Evolutionary conservation across 148 eudicot genomes (phyloP), one percentile per base, ranked within the genome.

Genomic region (Chenopodium album): DNA sequence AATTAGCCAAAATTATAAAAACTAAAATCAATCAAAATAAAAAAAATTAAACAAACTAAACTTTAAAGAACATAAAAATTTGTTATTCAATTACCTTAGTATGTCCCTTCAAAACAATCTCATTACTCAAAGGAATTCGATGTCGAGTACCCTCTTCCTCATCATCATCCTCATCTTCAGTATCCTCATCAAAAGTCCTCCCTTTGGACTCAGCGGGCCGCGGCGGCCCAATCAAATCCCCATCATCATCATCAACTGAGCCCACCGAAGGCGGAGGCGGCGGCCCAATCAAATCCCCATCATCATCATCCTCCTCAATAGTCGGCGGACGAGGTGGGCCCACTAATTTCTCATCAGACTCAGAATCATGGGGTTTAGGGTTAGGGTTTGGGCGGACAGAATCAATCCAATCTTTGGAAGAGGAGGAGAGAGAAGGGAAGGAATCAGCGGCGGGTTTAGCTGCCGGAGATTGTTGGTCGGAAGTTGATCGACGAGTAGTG

Each of bases 81-180:
- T 19, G 7, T 4, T 9, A 9, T 6, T 20, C 6, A 12, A 44
- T 28, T 83, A 95, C 98, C 96, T 95, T 95, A 63, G 83, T 88
- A 77, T 93, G 98, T 29, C 98, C 98, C 86, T 95, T 95, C 85
- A 95, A 79, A 6, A 95, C 91, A 89, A 95, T 95, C 85, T 95
- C 98, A 81, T 95, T 93, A 77, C 93, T 93, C 84, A 90, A 28
- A 14, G 98, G 98, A 48, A 95, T 88, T 37, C 92, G 84, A 84
- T 78, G 82, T 31, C 50, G 76, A 80, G 85, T 50, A 68, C 80
- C 90, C 17, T 79, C 88, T 31, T 86, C 91, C 0, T 77, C 87
- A 46, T 80, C 87, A 5, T 69, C 85, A 4, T 89, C 97, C 9
- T 86, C 95, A 2, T 92, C 97, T 6, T 86, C 95, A 2, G 62